phyloP scores from a whole-genome alignment of 2,329 filamentous ascomycete genomes.

The Lachnellula occidentalis region DNA sequence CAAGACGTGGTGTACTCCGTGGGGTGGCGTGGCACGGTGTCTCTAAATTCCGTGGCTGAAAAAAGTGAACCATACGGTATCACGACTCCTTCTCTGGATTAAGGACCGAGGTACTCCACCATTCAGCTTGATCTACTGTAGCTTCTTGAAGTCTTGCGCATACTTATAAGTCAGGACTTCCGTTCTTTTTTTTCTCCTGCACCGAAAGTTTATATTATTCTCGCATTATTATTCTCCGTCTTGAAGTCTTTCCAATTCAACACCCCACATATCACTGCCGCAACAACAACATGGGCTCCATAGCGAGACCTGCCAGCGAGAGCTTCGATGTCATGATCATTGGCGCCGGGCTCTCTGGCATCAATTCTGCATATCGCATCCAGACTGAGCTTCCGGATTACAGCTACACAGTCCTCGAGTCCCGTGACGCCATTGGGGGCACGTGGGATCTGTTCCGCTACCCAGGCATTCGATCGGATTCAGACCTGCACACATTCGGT shows the following conservation, averaged over 20 bases:
- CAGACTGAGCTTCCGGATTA: slow-evolving; percentile 49
- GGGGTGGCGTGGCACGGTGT: too few species aligned
- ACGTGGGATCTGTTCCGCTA: slow-evolving; percentile 78
- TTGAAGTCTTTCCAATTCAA: too few species aligned
- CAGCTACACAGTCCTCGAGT: slow-evolving; percentile 63
- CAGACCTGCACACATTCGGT: slow-evolving; percentile 56
- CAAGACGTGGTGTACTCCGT: too few species aligned
- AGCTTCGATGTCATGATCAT: slow-evolving; percentile 55
- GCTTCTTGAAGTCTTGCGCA: background rate
- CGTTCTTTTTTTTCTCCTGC: too few species aligned
- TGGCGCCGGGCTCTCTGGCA: slow-evolving; percentile 69
- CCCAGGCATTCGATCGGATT: slow-evolving; percentile 63
- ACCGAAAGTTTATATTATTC: too few species aligned
- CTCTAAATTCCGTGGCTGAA: too few species aligned
- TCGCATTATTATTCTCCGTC: too few species aligned
- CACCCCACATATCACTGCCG: too few species aligned
- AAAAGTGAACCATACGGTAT: too few species aligned
- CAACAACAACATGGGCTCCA: slow-evolving; percentile 12
- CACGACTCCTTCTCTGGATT: background rate
- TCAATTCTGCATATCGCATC: slow-evolving; percentile 69
- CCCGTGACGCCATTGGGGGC: slow-evolving; percentile 60
- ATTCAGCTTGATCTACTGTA: background rate
- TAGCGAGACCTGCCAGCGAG: slow-evolving; percentile 1
- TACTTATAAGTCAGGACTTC: too few species aligned
- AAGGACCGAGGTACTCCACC: background rate